Evolutionary conservation across 768 basidiomycete genomes (phyloP).

Genomic region (Auriscalpium orientale): DNA sequence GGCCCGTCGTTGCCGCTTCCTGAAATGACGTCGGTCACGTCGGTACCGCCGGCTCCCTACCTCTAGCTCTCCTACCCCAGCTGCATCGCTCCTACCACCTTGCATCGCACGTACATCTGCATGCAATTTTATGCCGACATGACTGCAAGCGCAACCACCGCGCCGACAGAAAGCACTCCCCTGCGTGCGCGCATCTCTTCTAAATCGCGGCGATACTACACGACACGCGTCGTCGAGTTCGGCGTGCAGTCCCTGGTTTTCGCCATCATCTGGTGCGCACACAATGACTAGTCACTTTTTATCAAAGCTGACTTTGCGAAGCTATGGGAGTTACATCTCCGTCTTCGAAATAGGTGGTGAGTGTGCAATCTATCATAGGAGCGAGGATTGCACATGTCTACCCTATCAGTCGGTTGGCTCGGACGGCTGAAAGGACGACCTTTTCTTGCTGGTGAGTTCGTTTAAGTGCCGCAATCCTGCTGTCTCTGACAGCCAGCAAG

Average conservation of each 20-base stretch:
- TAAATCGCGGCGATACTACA: background rate
- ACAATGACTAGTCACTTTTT: background rate
- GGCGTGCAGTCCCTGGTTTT: slow-evolving; percentile 8
- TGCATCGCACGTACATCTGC: too few species aligned
- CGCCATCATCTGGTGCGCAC: slow-evolving; percentile 10
- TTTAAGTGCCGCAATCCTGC: background rate
- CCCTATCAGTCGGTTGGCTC: slow-evolving; percentile 11
- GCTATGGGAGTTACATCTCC: slow-evolving; percentile 11
- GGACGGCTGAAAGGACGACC: slow-evolving; percentile 1
- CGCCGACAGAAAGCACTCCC: too few species aligned
- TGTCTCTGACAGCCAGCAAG: background rate
- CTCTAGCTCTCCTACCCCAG: too few species aligned
- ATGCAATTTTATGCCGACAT: too few species aligned
- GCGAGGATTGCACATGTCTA: background rate
- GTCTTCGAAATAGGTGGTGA: slow-evolving; percentile 12
- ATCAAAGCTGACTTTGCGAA: background rate
- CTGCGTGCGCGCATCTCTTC: too few species aligned
- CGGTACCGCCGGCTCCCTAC: too few species aligned
- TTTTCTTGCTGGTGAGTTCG: slow-evolving; percentile 6
- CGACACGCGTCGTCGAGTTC: slow-evolving; percentile 1
- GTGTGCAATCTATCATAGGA: background rate
- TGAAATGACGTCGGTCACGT: too few species aligned
- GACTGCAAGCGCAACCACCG: too few species aligned
- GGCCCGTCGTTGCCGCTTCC: too few species aligned
- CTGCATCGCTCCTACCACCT: too few species aligned